Percentiles rank a stretch among this genome's conserved stretches.
Conservation (phyloP, 495 filamentous ascomycete species). For the Neurospora terricola region DNA sequence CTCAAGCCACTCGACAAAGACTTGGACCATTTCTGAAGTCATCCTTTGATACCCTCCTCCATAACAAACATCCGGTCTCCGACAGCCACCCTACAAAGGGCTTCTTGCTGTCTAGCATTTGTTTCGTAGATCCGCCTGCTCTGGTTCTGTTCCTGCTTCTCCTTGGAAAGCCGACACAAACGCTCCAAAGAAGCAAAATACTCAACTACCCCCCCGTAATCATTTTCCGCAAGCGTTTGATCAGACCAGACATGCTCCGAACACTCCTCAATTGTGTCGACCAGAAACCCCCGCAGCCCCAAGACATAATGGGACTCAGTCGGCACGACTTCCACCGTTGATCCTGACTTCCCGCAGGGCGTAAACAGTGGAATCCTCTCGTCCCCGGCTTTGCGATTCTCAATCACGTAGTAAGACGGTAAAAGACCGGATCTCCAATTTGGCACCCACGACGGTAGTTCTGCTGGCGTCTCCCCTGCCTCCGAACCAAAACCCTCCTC, state of each 20-base stretch:
- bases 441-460: constrained; percentile 9
- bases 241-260: background rate
- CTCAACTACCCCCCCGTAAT: background rate
- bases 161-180: background rate
- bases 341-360: background rate
- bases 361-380: background rate
- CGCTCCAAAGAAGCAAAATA: background rate
- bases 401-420: constrained; percentile 2
- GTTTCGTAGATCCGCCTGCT: background rate
- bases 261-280: constrained; percentile 1
- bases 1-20: background rate
- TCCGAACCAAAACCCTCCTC: background rate
- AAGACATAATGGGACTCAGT: background rate
- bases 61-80: background rate
- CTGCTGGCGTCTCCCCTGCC: too few relatives aligned
- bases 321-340: background rate
- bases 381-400: background rate
- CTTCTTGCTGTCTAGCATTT: background rate
- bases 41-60: background rate
- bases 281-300: background rate
- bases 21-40: background rate
- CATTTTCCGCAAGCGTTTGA: background rate
- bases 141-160: background rate
- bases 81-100: background rate
- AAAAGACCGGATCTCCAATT: background rate